Conservation (phyloP, 768 basidiomycete species). For the Pulveroboletus sp. region DNA sequence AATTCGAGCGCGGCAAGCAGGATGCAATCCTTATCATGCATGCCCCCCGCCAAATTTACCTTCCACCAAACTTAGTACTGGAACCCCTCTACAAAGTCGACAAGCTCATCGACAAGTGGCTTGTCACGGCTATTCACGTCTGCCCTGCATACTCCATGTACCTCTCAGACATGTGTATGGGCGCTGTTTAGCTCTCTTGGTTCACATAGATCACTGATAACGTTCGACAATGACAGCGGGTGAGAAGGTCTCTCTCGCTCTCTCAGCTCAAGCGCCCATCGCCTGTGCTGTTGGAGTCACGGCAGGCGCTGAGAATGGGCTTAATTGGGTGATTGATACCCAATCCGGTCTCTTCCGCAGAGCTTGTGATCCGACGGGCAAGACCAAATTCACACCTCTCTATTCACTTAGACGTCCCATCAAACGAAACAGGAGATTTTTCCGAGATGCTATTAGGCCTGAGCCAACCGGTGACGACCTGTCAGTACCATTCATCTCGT, state of each 20-base stretch:
- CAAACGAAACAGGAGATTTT: not conserved
- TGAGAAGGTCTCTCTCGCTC: conserved; percentile 20
- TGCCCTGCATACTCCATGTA: conserved; percentile 34
- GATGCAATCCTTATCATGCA: conserved; percentile 33
- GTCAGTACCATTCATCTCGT: no score
- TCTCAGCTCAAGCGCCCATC: conserved; percentile 11
- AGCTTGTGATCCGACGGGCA: conserved; percentile 14
- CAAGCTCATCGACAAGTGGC: conserved; percentile 24
- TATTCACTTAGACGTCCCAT: conserved; percentile 15
- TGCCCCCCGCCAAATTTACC: conserved; percentile 18
- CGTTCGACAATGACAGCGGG: conserved; percentile 8
- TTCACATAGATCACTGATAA: not conserved
- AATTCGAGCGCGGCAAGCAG: conserved; percentile 23
- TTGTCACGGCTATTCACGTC: conserved; percentile 24
- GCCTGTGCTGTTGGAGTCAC: not conserved
- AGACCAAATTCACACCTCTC: conserved; percentile 8
- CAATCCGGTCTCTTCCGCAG: conserved; percentile 16
- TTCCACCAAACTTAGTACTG: conserved; percentile 21
- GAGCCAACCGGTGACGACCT: no score
- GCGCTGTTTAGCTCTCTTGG: not conserved
- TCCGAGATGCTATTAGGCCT: conserved; percentile 7
- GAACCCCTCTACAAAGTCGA: conserved; percentile 23
- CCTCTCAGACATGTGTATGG: conserved; percentile 23
- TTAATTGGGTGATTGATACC: conserved; percentile 18
- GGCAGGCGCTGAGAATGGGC: not conserved